Evolutionary conservation across 768 basidiomycete genomes (phyloP).

Genomic region (Russula sp.): DNA sequence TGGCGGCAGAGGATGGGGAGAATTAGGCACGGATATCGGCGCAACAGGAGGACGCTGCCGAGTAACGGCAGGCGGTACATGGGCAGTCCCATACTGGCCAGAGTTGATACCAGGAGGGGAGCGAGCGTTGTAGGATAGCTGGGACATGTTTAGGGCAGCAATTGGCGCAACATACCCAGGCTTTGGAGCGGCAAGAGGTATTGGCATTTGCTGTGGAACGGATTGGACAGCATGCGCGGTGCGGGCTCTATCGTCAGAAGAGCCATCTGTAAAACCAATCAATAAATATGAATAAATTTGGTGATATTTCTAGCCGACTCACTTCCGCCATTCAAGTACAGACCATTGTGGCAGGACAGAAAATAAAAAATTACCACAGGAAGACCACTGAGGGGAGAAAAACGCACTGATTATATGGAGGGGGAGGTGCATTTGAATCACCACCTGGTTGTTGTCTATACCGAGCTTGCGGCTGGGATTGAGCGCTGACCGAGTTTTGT

Average conservation of each 20-base stretch:
- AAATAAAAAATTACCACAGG: slow-evolving; percentile 16
- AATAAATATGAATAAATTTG: slow-evolving; percentile 51
- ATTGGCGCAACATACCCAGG: slow-evolving; percentile 75
- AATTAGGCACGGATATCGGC: slow-evolving; percentile 44
- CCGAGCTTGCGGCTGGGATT: slow-evolving; percentile 45
- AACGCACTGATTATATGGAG: slow-evolving; percentile 66
- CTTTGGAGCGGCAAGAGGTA: slow-evolving; percentile 62
- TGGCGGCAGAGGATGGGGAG: slow-evolving; percentile 72
- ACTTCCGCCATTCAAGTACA: slow-evolving; percentile 50
- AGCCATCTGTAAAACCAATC: slow-evolving; percentile 45
- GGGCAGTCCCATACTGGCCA: slow-evolving; percentile 33
- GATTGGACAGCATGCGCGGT: slow-evolving; percentile 25
- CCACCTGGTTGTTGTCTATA: slow-evolving; percentile 39
- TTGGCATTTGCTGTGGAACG: slow-evolving; percentile 28
- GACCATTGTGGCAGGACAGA: slow-evolving; percentile 53
- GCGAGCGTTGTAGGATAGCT: slow-evolving; percentile 38
- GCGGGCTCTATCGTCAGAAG: slow-evolving; percentile 45
- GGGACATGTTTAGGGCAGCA: slow-evolving; percentile 58
- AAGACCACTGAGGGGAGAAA: slow-evolving; percentile 28
- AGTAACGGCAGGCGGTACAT: slow-evolving; percentile 29
- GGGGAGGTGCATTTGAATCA: slow-evolving; percentile 55
- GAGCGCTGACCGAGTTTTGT: slow-evolving; percentile 55
- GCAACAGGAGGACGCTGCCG: slow-evolving; percentile 36
- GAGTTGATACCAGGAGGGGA: slow-evolving; percentile 38
- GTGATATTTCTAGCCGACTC: slow-evolving; percentile 55